Evolutionary conservation across 805 yeast genomes (phyloP).

Genomic region (Pichia manshurica): DNA sequence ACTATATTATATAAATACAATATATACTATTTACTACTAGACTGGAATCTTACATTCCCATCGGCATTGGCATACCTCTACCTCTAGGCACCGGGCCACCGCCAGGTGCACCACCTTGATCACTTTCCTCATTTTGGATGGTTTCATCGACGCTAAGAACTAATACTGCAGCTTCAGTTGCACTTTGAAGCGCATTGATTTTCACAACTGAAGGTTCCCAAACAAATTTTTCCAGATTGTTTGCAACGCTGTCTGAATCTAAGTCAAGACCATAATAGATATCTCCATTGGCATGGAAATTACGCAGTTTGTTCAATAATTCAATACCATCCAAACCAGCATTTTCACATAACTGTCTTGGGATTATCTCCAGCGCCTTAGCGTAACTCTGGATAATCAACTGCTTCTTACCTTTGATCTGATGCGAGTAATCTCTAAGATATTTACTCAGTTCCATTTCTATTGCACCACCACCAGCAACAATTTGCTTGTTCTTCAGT

Average conservation of each 20-base stretch:
- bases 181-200: constrained; percentile 87
- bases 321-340: constrained; percentile 99
- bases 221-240: constrained; percentile 79
- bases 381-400: constrained; percentile 89
- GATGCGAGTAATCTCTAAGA: constrained; percentile 78
- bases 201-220: constrained; percentile 99
- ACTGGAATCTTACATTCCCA: constrained; percentile 11
- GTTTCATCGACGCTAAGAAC: constrained; percentile 97
- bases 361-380: constrained; percentile 89
- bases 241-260: constrained; percentile 71
- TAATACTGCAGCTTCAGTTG: constrained; percentile 93
- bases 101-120: constrained; percentile 27
- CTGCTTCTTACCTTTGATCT: constrained; percentile 95
- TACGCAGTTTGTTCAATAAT: constrained; percentile 79
- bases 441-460: constrained; percentile 94
- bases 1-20: neutral
- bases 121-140: constrained; percentile 64
- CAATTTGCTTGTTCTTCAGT: constrained; percentile 76
- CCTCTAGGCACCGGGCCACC: constrained; percentile 42
- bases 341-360: constrained; percentile 95
- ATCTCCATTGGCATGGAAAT: constrained; percentile 92
- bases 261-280: constrained; percentile 91
- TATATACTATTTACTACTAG: neutral
- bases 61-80: constrained; percentile 53
- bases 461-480: constrained; percentile 99